These are phyloP conservation scores for Eucalyptus erythrocorys DNA, from an alignment of 345 rosid species.

Conservation along the genomic window DNA sequence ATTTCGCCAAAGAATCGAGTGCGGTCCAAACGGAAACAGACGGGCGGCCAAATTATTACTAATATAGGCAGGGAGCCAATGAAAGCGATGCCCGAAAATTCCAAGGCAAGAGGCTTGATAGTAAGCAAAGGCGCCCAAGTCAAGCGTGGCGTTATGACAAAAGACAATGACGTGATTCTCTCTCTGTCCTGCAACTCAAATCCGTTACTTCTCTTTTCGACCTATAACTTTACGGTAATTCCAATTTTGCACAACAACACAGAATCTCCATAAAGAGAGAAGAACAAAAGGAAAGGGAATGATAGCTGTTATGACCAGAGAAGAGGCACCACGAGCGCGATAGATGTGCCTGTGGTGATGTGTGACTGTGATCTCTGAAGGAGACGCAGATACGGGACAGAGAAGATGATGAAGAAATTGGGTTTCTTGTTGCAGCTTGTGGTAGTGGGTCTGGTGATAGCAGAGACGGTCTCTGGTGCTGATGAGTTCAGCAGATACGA, in stretches of 20 bases:
- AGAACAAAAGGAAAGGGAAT: neutral
- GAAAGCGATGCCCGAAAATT: neutral
- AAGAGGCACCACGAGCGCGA: neutral
- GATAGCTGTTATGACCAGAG: neutral
- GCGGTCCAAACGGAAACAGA: neutral
- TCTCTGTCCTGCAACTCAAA: neutral
- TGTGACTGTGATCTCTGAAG: neutral
- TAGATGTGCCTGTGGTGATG: neutral
- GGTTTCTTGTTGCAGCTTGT: neutral
- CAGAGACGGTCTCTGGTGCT: neutral
- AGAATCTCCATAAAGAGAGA: neutral
- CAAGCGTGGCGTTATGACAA: neutral
- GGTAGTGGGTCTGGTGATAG: neutral
- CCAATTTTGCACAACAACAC: neutral
- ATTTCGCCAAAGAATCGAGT: neutral
- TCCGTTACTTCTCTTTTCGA: neutral
- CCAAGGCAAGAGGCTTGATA: neutral
- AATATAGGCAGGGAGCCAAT: neutral
- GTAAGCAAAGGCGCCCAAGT: neutral
- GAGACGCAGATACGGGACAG: neutral
- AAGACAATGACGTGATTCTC: neutral
- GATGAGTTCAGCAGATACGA: constrained; percentile 5
- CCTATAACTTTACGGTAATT: neutral
- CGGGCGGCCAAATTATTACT: neutral
- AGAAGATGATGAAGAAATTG: neutral